Evolutionary conservation across 805 yeast species (phyloP).

Genomic region (Aciculoconidium aculeatum): DNA sequence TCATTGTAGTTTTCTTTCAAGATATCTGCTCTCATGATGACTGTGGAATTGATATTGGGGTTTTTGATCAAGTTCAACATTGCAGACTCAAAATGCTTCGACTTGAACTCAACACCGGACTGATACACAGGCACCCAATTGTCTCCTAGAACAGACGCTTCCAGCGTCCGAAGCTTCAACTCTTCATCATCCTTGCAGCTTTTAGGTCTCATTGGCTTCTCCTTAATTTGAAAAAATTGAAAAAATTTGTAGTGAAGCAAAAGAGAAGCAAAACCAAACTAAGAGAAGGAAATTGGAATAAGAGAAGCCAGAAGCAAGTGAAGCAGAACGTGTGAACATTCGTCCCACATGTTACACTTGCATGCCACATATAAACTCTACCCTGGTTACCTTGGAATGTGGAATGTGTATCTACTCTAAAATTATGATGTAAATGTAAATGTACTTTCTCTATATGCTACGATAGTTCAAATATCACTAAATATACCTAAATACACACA

Average conservation of each 20-base stretch:
- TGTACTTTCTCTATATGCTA: too few species aligned
- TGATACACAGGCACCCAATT: slow-evolving; percentile 60
- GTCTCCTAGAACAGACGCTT: slow-evolving; percentile 45
- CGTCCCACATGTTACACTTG: too few species aligned
- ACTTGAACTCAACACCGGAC: slow-evolving; percentile 41
- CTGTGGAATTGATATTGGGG: slow-evolving; percentile 90
- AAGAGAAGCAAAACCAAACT: too few species aligned
- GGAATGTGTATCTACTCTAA: too few species aligned
- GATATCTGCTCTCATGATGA: slow-evolving; percentile 83
- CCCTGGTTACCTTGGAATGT: too few species aligned
- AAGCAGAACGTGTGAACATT: too few species aligned
- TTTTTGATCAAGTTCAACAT: slow-evolving; percentile 74
- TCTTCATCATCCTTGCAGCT: slow-evolving; percentile 4
- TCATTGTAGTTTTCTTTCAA: slow-evolving; percentile 45
- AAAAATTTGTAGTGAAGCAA: slow-evolving; percentile 1
- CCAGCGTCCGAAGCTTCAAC: slow-evolving; percentile 2
- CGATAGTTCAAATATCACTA: too few species aligned
- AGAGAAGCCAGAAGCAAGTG: too few species aligned
- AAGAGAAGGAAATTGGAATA: too few species aligned
- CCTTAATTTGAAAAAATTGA: not conserved
- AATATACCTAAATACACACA: too few species aligned
- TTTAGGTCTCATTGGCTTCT: slow-evolving; percentile 2
- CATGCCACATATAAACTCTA: too few species aligned
- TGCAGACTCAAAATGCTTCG: slow-evolving; percentile 62
- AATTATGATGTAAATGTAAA: too few species aligned